Base-by-base conservation (phyloP, 1,284 basidiomycete genomes). In the Peniophora sp. region DNA sequence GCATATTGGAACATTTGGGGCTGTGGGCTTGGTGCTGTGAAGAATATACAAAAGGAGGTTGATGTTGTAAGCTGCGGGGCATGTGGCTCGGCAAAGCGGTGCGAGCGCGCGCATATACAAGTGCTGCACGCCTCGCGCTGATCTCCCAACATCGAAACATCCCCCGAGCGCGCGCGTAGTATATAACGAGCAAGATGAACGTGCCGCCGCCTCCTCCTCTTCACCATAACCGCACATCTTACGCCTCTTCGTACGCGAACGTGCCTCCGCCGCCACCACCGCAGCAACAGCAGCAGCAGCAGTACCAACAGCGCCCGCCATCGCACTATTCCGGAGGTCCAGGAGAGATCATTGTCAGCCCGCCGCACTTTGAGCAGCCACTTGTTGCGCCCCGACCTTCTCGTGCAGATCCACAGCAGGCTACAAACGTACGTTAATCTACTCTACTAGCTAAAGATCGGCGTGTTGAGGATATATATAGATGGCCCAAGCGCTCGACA, bases 321-420 rank as follows among this genome's bases (percentile, higher is more conserved):
- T 20, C 27, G 27, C 12, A 6, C 12, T 12, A 32, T 5, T 12
- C 27, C 27, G 27, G 27, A 5, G 27, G 6, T 5, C 27, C 27
- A 6, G 27, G 27, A 32, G 27, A 32, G 27, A 32, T 32, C 27
- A 32, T 32, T 12, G 27, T 32, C 12, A 32, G 27, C 27, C 27
- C 27, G 27, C 27, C 27, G 27, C 79, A 81, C 54, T 79, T 74
- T 52, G 75, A 75, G 55, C 68, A 78, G 17, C 82, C 84, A 0
- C 69, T 89, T 8, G 77, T 75, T 6, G 85, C 85, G 0, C 86
- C 86, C 3, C 71, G 79, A n/a, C 81, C 85, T 0, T 79, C 83
- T 54, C 74, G 78, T 50, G 52, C 83, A 6, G 79, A 84, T 59
- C 81, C 79, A 16, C 72, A 71, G 57, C 63, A 85, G 1, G 80